Percentiles rank a stretch among this genome's conserved stretches.
These are phyloP conservation scores for Penicillium chermesinum DNA, from an alignment of 495 filamentous ascomycete species.

Conservation along the genomic window DNA sequence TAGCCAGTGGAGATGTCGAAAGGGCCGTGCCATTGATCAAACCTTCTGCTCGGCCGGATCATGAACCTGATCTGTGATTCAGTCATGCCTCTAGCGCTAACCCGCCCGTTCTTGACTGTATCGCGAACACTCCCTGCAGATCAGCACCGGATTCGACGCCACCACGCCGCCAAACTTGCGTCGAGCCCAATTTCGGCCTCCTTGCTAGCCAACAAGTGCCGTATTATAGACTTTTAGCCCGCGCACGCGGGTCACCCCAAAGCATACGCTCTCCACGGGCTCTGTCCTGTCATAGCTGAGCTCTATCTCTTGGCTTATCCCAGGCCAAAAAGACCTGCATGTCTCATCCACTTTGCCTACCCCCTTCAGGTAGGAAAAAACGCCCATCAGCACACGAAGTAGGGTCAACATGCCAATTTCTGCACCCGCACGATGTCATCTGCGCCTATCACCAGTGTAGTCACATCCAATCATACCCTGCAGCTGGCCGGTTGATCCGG, in stretches of 20 bases:
- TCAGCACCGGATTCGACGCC: slow-evolving; percentile 13
- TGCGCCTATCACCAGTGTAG: slow-evolving; percentile 2
- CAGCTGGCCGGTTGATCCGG: neutral
- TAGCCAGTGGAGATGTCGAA: neutral
- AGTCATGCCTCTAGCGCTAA: neutral
- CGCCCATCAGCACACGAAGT: slow-evolving; percentile 9
- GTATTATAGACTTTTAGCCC: slow-evolving; percentile 14
- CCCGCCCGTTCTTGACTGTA: slow-evolving; percentile 24
- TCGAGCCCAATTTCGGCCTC: slow-evolving; percentile 6
- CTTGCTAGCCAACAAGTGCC: slow-evolving; percentile 1
- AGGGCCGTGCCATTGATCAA: slow-evolving; percentile 12
- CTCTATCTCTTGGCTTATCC: slow-evolving; percentile 2
- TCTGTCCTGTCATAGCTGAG: slow-evolving; percentile 14
- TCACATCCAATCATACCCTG: neutral
- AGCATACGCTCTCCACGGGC: slow-evolving; percentile 5
- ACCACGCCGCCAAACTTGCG: slow-evolving; percentile 2
- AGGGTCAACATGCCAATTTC: slow-evolving; percentile 5
- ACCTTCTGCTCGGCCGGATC: slow-evolving; percentile 3
- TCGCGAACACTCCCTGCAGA: slow-evolving; percentile 18
- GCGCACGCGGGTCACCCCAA: slow-evolving; percentile 12
- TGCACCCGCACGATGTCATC: slow-evolving; percentile 2
- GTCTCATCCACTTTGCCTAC: slow-evolving; percentile 5
- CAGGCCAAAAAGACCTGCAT: slow-evolving; percentile 13
- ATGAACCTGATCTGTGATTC: slow-evolving; percentile 16
- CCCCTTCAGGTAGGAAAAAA: slow-evolving; percentile 12